Conservation (phyloP, 768 basidiomycete species). For the Mycena filopes region DNA sequence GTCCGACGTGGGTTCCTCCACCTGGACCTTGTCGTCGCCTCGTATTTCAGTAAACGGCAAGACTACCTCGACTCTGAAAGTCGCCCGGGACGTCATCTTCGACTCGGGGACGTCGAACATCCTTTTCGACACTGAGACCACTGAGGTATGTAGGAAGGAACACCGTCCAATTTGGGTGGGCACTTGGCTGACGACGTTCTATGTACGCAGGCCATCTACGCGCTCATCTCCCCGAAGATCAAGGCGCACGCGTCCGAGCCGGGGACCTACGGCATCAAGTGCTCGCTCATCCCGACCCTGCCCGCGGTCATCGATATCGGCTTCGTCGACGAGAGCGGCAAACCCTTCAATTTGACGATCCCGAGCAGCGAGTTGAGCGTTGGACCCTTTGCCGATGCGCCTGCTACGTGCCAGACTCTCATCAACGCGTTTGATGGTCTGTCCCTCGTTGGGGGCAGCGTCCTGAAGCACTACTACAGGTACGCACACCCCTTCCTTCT, state of each 20-base stretch:
- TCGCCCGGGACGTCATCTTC: conserved; percentile 58
- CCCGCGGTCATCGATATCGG: conserved; percentile 63
- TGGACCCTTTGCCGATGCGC: conserved; percentile 63
- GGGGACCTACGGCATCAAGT: conserved; percentile 68
- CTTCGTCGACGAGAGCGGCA: conserved; percentile 58
- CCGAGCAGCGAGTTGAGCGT: conserved; percentile 67
- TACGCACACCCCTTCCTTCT: background rate
- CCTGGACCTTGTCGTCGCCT: conserved; percentile 53
- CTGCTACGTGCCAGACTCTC: conserved; percentile 62
- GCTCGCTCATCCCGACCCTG: conserved; percentile 55
- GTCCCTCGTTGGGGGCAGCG: conserved; percentile 62
- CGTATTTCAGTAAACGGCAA: conserved; percentile 63
- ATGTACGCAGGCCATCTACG: conserved; percentile 62
- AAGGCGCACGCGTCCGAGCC: conserved; percentile 59
- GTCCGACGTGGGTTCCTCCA: conserved; percentile 37
- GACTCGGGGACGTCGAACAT: conserved; percentile 69
- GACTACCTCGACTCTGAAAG: conserved; percentile 54
- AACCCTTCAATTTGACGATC: conserved; percentile 66
- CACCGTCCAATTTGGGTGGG: too few relatives aligned
- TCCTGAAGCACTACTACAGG: conserved; percentile 67
- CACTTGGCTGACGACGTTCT: conserved; percentile 37
- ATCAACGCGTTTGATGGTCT: conserved; percentile 68
- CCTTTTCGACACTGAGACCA: conserved; percentile 57
- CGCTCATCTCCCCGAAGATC: conserved; percentile 66
- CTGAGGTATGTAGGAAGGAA: too few relatives aligned